Evolutionary conservation across 1,284 basidiomycete species (phyloP).

Genomic region (Ustilago trichophora): DNA sequence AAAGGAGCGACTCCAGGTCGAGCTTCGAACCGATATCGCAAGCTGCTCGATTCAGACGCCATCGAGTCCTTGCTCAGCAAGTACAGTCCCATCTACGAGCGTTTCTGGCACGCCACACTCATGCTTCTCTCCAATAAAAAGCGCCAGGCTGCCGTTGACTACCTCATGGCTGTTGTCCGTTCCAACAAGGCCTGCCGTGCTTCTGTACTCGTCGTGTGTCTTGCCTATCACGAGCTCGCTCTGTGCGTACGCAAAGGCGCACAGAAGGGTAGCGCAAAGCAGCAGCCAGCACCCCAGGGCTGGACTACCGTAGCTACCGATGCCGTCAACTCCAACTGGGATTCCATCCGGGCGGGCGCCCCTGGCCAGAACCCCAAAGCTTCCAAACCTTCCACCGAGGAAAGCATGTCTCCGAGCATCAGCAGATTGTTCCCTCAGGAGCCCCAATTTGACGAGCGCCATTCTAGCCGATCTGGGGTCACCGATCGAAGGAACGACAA

Average conservation of each 20-base stretch:
- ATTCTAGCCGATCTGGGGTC: not conserved
- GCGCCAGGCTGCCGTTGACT: slow-evolving; percentile 38
- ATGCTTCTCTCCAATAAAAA: slow-evolving; percentile 38
- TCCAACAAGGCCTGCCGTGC: slow-evolving; percentile 45
- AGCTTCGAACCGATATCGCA: slow-evolving; percentile 32
- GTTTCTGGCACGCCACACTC: slow-evolving; percentile 47
- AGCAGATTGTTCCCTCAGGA: slow-evolving; percentile 24
- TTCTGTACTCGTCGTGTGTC: slow-evolving; percentile 48
- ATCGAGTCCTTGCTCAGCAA: slow-evolving; percentile 49
- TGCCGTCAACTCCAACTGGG: slow-evolving; percentile 10
- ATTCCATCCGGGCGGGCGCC: too few relatives aligned
- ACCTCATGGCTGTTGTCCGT: slow-evolving; percentile 41
- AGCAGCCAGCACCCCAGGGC: slow-evolving; percentile 1
- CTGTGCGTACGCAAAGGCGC: slow-evolving; percentile 27
- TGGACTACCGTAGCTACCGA: slow-evolving; percentile 33
- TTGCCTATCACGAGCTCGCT: slow-evolving; percentile 51
- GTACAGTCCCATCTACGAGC: slow-evolving; percentile 51
- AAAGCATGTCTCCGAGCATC: slow-evolving; percentile 17
- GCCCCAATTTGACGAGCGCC: slow-evolving; percentile 3
- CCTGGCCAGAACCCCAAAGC: too few relatives aligned
- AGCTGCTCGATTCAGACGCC: slow-evolving; percentile 44
- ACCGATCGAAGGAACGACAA: too few relatives aligned
- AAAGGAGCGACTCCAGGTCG: slow-evolving; percentile 11
- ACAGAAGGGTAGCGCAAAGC: slow-evolving; percentile 6
- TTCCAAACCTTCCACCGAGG: too few relatives aligned